These are phyloP conservation scores for Saccharum spontaneum DNA, from an alignment of 176 grass and related monocot species.

Conservation along the genomic window DNA sequence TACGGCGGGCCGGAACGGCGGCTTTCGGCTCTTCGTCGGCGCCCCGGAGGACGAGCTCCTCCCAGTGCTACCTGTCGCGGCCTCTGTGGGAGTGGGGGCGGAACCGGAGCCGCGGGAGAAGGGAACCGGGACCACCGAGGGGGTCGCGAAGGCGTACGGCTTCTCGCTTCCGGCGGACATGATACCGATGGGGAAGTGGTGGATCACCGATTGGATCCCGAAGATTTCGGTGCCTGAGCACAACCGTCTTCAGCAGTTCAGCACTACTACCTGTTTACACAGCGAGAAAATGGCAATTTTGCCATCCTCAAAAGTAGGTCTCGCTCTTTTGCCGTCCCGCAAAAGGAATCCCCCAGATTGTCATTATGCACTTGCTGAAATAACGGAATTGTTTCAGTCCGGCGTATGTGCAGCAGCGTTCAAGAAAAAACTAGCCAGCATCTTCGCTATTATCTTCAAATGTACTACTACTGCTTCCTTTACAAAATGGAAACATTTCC, in stretches of 20 bases:
- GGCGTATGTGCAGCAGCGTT: too few relatives aligned
- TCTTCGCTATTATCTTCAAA: background rate
- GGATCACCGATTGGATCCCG: background rate
- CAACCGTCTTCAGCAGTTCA: background rate
- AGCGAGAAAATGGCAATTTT: too few relatives aligned
- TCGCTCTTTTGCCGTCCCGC: too few relatives aligned
- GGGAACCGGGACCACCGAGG: background rate
- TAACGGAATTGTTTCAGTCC: too few relatives aligned
- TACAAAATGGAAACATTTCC: background rate
- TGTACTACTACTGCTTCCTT: background rate
- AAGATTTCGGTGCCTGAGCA: background rate
- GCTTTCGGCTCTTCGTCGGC: slow-evolving; percentile 39
- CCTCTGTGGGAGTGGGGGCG: background rate
- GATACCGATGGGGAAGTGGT: background rate
- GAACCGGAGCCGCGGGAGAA: slow-evolving; percentile 25
- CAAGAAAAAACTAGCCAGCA: too few relatives aligned
- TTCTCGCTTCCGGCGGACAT: slow-evolving; percentile 24
- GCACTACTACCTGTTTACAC: background rate
- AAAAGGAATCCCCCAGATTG: too few relatives aligned
- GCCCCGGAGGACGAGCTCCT: background rate
- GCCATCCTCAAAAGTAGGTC: too few relatives aligned
- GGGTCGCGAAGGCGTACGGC: slow-evolving; percentile 3
- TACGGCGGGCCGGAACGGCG: slow-evolving; percentile 53
- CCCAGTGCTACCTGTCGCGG: background rate
- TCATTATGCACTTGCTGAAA: too few relatives aligned